Conservation (phyloP, 2,329 filamentous ascomycete species). For the Tolypocladium ophioglossoides region DNA sequence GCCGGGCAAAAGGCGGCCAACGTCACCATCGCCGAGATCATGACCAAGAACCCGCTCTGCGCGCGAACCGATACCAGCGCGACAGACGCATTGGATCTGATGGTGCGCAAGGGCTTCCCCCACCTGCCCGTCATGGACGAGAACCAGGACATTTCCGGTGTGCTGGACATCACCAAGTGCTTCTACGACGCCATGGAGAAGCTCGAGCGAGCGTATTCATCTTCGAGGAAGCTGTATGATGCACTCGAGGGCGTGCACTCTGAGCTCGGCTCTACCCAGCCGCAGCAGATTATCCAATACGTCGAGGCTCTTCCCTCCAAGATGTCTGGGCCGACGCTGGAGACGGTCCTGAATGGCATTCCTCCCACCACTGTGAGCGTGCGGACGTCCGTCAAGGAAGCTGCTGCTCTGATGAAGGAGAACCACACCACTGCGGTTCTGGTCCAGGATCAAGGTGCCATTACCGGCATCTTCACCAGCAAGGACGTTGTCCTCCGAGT, state of each 20-base stretch:
- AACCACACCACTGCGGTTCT: slow-evolving; percentile 95
- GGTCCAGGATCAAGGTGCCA: slow-evolving; percentile 92
- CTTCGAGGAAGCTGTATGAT: slow-evolving; percentile 96
- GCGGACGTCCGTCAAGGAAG: slow-evolving; percentile 90
- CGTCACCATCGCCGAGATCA: slow-evolving; percentile 94
- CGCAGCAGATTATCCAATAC: slow-evolving; percentile 97
- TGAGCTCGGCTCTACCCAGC: slow-evolving; percentile 88
- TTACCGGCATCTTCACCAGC: slow-evolving; percentile 98
- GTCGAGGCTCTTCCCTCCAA: slow-evolving; percentile 90
- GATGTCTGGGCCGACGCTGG: slow-evolving; percentile 95
- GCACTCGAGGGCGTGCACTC: slow-evolving; percentile 96
- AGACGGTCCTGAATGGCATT: slow-evolving; percentile 84
- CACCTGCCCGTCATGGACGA: slow-evolving; percentile 99
- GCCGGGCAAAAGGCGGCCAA: slow-evolving; percentile 79
- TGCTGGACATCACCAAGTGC: slow-evolving; percentile 97
- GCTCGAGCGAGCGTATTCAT: slow-evolving; percentile 92
- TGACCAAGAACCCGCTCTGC: slow-evolving; percentile 99
- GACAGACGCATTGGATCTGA: slow-evolving; percentile 91
- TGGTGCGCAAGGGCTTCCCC: slow-evolving; percentile 96
- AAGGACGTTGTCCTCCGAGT: slow-evolving; percentile 98
- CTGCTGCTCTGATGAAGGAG: slow-evolving; percentile 93
- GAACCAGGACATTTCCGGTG: slow-evolving; percentile 97
- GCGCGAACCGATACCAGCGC: slow-evolving; percentile 96
- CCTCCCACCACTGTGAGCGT: slow-evolving; percentile 94
- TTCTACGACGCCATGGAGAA: slow-evolving; percentile 99